Evolutionary conservation across 352 stramenopile species (phyloP).

Genomic region (Globisporangium okanoganense): DNA sequence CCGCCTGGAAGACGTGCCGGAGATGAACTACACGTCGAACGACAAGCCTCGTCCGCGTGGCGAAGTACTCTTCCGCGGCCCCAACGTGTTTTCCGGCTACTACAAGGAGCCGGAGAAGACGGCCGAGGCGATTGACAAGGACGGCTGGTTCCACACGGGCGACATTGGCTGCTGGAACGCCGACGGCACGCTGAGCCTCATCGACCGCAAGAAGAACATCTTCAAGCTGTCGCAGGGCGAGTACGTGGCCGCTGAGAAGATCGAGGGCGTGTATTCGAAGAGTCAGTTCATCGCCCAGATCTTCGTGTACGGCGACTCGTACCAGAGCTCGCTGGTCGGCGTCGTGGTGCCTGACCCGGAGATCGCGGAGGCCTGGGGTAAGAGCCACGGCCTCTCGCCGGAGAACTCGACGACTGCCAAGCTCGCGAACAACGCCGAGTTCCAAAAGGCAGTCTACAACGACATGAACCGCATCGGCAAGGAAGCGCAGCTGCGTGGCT

Average conservation of each 20-base stretch:
- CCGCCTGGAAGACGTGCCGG: conserved; percentile 93
- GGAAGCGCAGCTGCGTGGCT: conserved; percentile 78
- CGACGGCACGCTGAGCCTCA: conserved; percentile 90
- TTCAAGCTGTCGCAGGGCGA: conserved; percentile 95
- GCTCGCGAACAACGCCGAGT: conserved; percentile 39
- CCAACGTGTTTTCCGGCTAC: conserved; percentile 89
- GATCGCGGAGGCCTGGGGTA: conserved; percentile 46
- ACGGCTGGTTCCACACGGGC: conserved; percentile 97
- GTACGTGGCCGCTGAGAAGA: conserved; percentile 96
- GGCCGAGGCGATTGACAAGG: conserved; percentile 85
- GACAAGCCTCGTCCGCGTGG: conserved; percentile 68
- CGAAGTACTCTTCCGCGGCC: conserved; percentile 71
- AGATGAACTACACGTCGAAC: conserved; percentile 95
- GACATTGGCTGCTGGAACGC: conserved; percentile 96
- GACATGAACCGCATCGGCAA: conserved; percentile 64
- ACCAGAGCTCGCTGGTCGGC: conserved; percentile 92
- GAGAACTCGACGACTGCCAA: conserved; percentile 28
- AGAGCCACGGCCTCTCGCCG: conserved; percentile 26
- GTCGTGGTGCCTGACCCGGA: conserved; percentile 89
- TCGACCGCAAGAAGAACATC: conserved; percentile 93
- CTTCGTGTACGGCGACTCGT: conserved; percentile 96
- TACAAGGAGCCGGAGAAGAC: conserved; percentile 95
- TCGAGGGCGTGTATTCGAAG: conserved; percentile 94
- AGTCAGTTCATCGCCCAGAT: conserved; percentile 92
- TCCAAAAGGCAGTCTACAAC: conserved; percentile 61